Evolutionary conservation across 139 green algal species (phyloP).

Genomic region (Gonium pectorale): DNA sequence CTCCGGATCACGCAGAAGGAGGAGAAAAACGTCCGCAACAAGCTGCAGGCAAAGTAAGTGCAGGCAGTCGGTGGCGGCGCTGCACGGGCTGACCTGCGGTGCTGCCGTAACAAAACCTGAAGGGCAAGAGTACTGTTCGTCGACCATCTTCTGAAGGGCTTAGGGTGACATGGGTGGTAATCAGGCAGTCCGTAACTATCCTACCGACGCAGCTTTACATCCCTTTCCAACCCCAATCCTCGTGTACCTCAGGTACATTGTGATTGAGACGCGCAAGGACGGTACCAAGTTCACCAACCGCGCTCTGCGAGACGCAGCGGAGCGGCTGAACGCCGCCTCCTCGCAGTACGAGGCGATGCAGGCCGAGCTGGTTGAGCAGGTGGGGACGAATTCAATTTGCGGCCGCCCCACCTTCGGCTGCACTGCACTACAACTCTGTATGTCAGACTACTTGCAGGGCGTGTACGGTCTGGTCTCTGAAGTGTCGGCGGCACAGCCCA

Average conservation of each 20-base stretch:
- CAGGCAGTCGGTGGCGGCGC: neutral
- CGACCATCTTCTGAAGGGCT: no score
- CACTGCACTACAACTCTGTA: no score
- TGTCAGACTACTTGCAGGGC: no score
- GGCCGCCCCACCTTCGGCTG: neutral
- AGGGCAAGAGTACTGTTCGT: no score
- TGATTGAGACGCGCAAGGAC: slow-evolving; percentile 94
- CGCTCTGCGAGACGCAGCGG: slow-evolving; percentile 75
- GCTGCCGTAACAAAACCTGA: neutral
- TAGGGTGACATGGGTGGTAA: no score
- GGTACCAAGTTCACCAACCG: slow-evolving; percentile 95
- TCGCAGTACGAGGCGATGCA: slow-evolving; percentile 84
- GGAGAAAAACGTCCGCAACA: slow-evolving; percentile 86
- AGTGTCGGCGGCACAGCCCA: no score
- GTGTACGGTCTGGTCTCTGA: no score
- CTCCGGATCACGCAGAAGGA: slow-evolving; percentile 96
- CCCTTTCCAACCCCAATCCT: no score
- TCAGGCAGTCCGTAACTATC: no score
- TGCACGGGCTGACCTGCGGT: no score
- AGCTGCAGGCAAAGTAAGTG: slow-evolving; percentile 76
- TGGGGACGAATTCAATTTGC: slow-evolving; percentile 40
- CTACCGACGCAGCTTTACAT: no score
- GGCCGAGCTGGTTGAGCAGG: slow-evolving; percentile 84
- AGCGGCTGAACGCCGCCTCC: slow-evolving; percentile 70
- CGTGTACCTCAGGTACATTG: slow-evolving; percentile 84